Base-by-base conservation (phyloP, 148 eudicot genomes). In the Silene latifolia region DNA sequence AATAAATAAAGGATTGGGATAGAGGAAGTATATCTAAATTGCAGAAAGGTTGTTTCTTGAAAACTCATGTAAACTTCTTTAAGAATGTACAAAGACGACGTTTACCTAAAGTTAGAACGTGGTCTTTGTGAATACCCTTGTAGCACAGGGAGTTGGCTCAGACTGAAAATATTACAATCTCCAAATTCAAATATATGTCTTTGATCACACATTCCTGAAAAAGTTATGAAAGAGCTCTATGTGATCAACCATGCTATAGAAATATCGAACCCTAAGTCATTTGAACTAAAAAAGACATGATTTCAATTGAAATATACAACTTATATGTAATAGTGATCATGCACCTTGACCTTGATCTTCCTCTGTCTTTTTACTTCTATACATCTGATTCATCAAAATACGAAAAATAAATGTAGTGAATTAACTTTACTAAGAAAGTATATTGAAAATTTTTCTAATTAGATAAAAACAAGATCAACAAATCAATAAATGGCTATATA, bases 131-230 rank as follows among this genome's bases (percentile, higher is more conserved):
- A 80, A 69, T 80, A 84, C 60, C 87, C 81, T 81, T 88, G 89
- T 39, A 88, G 83, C 82, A 90, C 78, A 25, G 92, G 91, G 44
- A 90, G 84, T 72, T 88, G 95, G 84, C 90, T 88, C 46, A 90
- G 87, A 69, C 84, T 88, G 81, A 82, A 90, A 53, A 90, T 83
- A 63, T 88, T 86, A 60, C 82, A 85, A 83, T 88, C 92, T 71
- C 84, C 81, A 35, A 82, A 81, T 44, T 85, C 89, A 82, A 79
- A 76, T 62, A 80, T 53, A 69, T 57, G 78, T 81, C 81, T 86
- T 64, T 83, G 85, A 77, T 82, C 85, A 63, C 63, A 72, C 54
- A 77, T 27, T 66, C 69, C 67, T 76, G 73, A 44, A 44, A 76
- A 25, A 73, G 10, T 11, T 39, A 32, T 18, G 58, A 72, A 15